Evolutionary conservation across 2,329 filamentous ascomycete species (phyloP).

Genomic region (Penicillium sp.): DNA sequence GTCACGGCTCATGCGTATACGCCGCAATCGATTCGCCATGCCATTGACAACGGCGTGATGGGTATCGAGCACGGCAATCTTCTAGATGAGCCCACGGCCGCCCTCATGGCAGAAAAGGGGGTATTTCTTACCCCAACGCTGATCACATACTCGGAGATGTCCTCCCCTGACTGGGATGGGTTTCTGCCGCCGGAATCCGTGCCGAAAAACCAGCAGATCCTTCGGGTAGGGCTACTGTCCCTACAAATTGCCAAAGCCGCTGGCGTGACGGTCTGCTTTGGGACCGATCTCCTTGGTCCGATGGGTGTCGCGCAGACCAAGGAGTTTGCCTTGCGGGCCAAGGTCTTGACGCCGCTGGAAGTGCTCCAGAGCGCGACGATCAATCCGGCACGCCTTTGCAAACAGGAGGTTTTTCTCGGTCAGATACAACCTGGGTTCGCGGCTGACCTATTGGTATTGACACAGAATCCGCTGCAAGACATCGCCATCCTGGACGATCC

Average conservation of each 20-base stretch:
- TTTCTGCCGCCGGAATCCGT: slow-evolving; percentile 32
- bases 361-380: slow-evolving; percentile 52
- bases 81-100: slow-evolving; percentile 42
- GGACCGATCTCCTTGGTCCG: slow-evolving; percentile 53
- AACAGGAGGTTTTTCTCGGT: slow-evolving; percentile 46
- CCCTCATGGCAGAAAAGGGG: slow-evolving; percentile 48
- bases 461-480: slow-evolving; percentile 54
- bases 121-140: slow-evolving; percentile 54
- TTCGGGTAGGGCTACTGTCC: slow-evolving; percentile 44
- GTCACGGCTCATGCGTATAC: slow-evolving; percentile 60
- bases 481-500: slow-evolving; percentile 46
- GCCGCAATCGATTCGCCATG: slow-evolving; percentile 51
- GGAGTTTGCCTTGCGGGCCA: slow-evolving; percentile 47
- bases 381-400: slow-evolving; percentile 50
- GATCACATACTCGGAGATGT: slow-evolving; percentile 50
- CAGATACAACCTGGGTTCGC: slow-evolving; percentile 49
- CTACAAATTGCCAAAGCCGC: slow-evolving; percentile 49
- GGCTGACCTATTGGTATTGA: slow-evolving; percentile 53
- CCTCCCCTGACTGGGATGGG: slow-evolving; percentile 30
- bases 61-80: slow-evolving; percentile 55
- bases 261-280: slow-evolving; percentile 55
- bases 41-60: slow-evolving; percentile 51
- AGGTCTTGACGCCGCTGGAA: slow-evolving; percentile 40
- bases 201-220: slow-evolving; percentile 51
- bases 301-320: slow-evolving; percentile 47